Conservation (phyloP, 352 stramenopile genomes). For the Elongisporangium undulatum region DNA sequence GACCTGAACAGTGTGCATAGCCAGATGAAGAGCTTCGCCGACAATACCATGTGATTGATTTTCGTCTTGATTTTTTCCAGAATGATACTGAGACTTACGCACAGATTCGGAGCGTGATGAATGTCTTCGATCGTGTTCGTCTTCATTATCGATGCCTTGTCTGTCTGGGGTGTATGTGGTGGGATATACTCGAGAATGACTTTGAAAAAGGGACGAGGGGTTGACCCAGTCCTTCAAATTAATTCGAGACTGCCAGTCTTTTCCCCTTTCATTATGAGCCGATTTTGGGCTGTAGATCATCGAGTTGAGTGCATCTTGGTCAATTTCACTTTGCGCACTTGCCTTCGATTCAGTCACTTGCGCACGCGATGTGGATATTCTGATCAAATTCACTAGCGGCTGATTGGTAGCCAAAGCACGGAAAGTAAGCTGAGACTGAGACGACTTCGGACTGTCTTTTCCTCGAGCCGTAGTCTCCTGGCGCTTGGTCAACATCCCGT, state of each 20-base stretch:
- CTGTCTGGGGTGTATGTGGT: background rate
- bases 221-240: background rate
- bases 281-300: background rate
- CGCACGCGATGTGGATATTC: background rate
- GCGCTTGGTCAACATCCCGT: background rate
- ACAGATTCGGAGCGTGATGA: background rate
- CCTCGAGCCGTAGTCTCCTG: background rate
- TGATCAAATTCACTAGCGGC: background rate
- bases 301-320: background rate
- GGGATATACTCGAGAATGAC: background rate
- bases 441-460: background rate
- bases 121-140: background rate
- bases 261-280: background rate
- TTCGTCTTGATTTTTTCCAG: background rate
- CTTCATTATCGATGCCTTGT: background rate
- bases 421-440: background rate
- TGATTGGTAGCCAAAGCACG: background rate
- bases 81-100: background rate
- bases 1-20: slow-evolving; percentile 12
- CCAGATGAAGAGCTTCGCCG: background rate
- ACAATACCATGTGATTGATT: background rate
- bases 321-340: background rate
- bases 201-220: background rate
- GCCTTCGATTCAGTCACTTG: background rate
- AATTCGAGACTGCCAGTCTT: background rate